Evolutionary conservation across 2,329 filamentous ascomycete genomes (phyloP), one percentile per base, ranked within the genome.

Genomic region (Chlorencoelia australis): DNA sequence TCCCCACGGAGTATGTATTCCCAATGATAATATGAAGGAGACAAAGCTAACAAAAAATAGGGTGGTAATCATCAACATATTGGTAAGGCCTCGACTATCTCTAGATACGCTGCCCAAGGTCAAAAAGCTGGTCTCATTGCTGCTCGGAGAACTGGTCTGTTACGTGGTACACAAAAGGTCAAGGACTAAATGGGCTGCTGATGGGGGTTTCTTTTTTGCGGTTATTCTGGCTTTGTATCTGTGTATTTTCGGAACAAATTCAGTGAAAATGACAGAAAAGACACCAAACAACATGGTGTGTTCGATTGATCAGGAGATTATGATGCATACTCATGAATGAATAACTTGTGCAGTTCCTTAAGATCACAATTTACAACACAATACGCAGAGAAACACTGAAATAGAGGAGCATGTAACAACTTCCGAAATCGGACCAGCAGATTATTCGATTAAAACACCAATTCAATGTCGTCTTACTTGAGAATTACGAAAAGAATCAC

Each of bases 91-190:
- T 98, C 91, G 55, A 98, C 91, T 66, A 98, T 98, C 72, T 94
- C 86, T 59, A 82, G 91, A 68, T 94, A 94, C 74, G 91, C 91
- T 61, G 82, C 81, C 67, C 82, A 87, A 71, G 91, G 91, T 83
- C 91, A 98, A 75, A 98, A 98, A 80, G 91, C 91, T 61, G 91
- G 91, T 95, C 89, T 98, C 65, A 98, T 98, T 73, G 91, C 91
- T 69, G 91, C 91, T 70, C 79, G 91, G 71, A 85, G 93, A 79
- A 98, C 91, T 68, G 91, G 91, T 95, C 80, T 98, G 71, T 79
- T 98, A 66, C 89, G 91, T 73, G 91, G 91, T 94, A 96, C 91
- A 65, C 91, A 98, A 76, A 98, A 98, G 85, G 86, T 79, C 66
- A 98, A 98, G 86, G 93, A 98, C 56, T 89, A 87, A 44, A 52